phyloP scores from a whole-genome alignment of 768 basidiomycete genomes.

The Termitomyces sp. region DNA sequence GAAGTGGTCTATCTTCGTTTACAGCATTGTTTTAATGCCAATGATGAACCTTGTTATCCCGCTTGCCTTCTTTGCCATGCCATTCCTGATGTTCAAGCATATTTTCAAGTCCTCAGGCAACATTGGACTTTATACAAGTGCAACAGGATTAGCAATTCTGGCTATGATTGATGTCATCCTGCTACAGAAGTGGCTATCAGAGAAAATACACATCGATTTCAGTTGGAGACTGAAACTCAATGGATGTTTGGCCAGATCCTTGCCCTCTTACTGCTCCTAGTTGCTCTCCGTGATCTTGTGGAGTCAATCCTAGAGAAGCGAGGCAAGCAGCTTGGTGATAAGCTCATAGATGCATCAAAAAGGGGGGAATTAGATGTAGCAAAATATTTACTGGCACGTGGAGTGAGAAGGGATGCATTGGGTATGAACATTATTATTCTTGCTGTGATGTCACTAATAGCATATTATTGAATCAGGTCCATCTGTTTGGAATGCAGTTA shows the following conservation, averaged over 20 bases:
- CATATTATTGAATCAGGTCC: too few relatives aligned
- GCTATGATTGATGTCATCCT: neutral
- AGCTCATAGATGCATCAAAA: too few relatives aligned
- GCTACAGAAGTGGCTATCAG: neutral
- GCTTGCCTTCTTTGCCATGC: too few relatives aligned
- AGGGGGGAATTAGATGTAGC: too few relatives aligned
- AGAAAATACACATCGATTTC: neutral
- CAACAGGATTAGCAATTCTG: neutral
- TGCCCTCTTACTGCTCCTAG: conserved; percentile 3
- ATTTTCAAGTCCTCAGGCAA: neutral
- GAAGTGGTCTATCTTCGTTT: neutral
- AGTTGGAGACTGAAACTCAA: neutral
- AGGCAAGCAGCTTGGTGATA: too few relatives aligned
- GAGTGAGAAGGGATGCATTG: too few relatives aligned
- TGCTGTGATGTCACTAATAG: too few relatives aligned
- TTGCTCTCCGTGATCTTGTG: conserved; percentile 1
- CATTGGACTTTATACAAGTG: neutral
- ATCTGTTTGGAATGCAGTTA: too few relatives aligned
- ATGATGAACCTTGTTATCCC: neutral
- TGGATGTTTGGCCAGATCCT: conserved; percentile 11
- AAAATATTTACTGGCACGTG: too few relatives aligned
- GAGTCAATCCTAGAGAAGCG: neutral
- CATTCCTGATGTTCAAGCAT: neutral
- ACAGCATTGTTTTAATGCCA: neutral
- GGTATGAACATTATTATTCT: too few relatives aligned